phyloP scores from a whole-genome alignment of 139 green algal genomes.

The Spirogloea muscicola region DNA sequence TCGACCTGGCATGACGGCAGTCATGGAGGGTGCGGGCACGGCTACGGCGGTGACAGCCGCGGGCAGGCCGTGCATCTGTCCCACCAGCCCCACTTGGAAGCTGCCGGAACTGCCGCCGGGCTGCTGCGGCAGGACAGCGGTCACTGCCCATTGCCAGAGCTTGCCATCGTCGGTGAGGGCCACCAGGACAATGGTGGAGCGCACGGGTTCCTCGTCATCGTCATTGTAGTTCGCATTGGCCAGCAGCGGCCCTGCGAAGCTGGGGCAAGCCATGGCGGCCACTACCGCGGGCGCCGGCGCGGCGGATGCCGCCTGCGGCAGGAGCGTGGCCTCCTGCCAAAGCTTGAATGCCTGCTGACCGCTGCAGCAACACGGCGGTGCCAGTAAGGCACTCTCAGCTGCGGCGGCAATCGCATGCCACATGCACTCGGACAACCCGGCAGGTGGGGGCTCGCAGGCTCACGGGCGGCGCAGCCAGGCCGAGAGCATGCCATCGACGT shows the following conservation, averaged over 20 bases:
- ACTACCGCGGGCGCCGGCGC: no score
- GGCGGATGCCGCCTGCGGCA: conserved; percentile 6
- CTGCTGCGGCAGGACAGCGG: neutral
- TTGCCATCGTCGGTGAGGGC: conserved; percentile 35
- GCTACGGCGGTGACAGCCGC: conserved; percentile 33
- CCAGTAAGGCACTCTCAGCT: neutral
- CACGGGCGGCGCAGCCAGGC: conserved; percentile 26
- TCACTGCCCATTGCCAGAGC: conserved; percentile 35
- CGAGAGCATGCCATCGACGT: conserved; percentile 35
- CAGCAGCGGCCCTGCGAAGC: no score
- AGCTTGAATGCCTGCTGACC: neutral
- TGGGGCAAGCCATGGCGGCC: no score
- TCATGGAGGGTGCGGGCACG: conserved; percentile 19
- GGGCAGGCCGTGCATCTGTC: conserved; percentile 33
- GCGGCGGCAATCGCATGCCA: neutral
- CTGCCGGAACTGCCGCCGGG: neutral
- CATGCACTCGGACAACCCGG: neutral
- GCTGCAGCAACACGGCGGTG: no score
- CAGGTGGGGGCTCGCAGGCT: neutral
- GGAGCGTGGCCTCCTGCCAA: neutral
- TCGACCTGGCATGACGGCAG: no score
- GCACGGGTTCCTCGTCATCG: neutral
- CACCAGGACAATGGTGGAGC: conserved; percentile 14
- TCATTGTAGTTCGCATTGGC: neutral
- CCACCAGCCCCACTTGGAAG: conserved; percentile 18